These are phyloP conservation scores for Asterophora parasitica DNA, from an alignment of 768 basidiomycete species.

Conservation along the genomic window DNA sequence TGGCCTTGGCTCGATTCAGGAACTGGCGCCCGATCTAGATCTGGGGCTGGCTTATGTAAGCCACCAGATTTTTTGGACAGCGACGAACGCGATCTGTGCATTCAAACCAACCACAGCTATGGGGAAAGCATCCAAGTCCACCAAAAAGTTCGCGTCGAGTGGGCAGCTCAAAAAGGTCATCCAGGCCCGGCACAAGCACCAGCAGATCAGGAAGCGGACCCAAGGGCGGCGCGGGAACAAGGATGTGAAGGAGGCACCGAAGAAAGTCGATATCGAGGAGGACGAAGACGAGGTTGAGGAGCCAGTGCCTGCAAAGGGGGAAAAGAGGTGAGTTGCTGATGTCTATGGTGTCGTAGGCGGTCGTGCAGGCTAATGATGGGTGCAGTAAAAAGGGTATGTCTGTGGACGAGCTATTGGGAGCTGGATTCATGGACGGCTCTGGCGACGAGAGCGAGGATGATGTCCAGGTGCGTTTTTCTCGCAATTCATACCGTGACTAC, in stretches of 20 bases:
- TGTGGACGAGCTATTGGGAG: constrained; percentile 73
- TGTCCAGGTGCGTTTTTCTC: constrained; percentile 16
- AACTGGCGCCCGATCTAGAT: too few species aligned
- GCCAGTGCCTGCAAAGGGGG: constrained; percentile 9
- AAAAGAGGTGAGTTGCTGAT: constrained; percentile 11
- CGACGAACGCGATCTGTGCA: neutral
- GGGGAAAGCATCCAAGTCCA: constrained; percentile 72
- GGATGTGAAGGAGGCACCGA: constrained; percentile 26
- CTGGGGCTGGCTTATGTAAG: neutral
- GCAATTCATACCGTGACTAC: neutral
- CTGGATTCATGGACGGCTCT: constrained; percentile 64
- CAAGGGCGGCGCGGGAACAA: constrained; percentile 52
- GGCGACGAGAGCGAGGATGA: constrained; percentile 41
- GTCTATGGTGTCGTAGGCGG: too few species aligned
- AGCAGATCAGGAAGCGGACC: constrained; percentile 68
- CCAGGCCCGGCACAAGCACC: constrained; percentile 74
- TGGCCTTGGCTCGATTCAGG: too few species aligned
- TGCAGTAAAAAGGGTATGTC: constrained; percentile 50
- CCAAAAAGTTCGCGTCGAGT: constrained; percentile 83
- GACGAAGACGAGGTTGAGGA: constrained; percentile 28
- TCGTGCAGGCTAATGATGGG: neutral
- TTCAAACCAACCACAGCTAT: constrained; percentile 23
- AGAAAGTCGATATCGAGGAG: constrained; percentile 29
- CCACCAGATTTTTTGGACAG: constrained; percentile 9
- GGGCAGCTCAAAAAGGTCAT: constrained; percentile 89